Base-by-base conservation (phyloP, 2,329 filamentous ascomycete species). In the Pseudocercospora musae region DNA sequence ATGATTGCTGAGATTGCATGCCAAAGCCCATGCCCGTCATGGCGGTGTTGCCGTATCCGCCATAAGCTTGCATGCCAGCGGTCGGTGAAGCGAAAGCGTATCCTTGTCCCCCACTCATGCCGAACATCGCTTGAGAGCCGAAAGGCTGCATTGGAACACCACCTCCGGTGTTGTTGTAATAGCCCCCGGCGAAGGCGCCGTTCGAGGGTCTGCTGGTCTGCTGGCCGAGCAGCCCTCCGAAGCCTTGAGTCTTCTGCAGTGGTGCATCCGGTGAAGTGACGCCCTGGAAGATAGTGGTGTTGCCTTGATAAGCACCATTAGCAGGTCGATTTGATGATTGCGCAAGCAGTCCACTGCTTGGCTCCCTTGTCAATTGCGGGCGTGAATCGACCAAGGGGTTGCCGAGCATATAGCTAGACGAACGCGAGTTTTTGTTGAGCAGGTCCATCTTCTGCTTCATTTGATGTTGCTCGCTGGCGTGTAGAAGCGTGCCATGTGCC, bases 401-500 rank as follows among this genome's bases (percentile, higher is more conserved):
- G 11, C 64, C 63, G 3, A 71, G 40, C 13, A 66, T 64, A 40
- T 67, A 65, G 59, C 65, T 68, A 9, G 68, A 69, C 64, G 62
- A 75, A 72, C 66, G 73, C 62, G 71, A 53, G 52, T 75, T 74
- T 20, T 66, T 69, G 8, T 75, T 72, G 10, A 75, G 60, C 46
- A 78, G 69, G 27, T 77, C 69, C 2, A 71, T 70, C 63, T 76
- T 75, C 6, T 71, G 69, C 46, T 73, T 74, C 29, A 77, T 75
- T 61, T 78, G 72, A 27, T 68, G 59, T 40, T 70, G 65, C 21
- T 63, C 68, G 29, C 59, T 69, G 46, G 64, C 60, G 50, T 77
- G 76, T 8, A 82, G 74, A 8, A 82, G 72, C 18, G 76, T 79
- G 29, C 77, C 78, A 31, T 68, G 62, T 0, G 67, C 66, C 1